Percentiles rank a stretch among this genome's conserved stretches.
Conservation (phyloP, 257 asterid genomes). For the Voacanga thouarsii region DNA sequence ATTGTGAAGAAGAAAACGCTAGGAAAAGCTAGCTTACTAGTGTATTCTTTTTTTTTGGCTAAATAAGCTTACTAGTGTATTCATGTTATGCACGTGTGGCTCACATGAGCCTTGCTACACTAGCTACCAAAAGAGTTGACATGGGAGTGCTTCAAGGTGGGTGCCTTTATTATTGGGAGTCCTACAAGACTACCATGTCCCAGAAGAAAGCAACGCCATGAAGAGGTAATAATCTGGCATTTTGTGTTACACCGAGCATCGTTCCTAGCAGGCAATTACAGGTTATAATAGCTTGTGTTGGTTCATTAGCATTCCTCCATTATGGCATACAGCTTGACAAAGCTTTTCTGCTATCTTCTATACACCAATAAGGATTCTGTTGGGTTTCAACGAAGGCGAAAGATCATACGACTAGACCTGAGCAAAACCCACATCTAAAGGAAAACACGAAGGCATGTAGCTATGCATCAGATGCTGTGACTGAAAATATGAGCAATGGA, state of each 20-base stretch:
- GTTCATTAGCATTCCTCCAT: neutral
- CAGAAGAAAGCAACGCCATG: neutral
- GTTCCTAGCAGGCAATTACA: neutral
- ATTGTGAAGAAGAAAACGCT: constrained; percentile 15
- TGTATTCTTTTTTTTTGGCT: no score
- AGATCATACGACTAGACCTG: neutral
- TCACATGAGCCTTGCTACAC: constrained; percentile 22
- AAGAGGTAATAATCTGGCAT: neutral
- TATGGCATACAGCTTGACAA: neutral
- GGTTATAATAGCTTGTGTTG: neutral
- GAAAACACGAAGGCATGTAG: neutral
- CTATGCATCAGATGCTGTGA: neutral
- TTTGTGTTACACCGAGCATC: neutral
- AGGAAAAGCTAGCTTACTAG: neutral
- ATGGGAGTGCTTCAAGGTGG: neutral
- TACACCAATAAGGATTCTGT: no score
- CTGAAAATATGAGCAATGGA: neutral
- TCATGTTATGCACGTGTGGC: constrained; percentile 22
- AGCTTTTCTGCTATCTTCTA: neutral
- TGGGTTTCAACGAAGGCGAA: no score
- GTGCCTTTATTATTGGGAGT: neutral
- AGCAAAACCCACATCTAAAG: no score
- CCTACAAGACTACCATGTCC: neutral
- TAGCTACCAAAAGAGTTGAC: constrained; percentile 10
- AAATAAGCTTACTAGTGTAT: neutral